These are phyloP conservation scores for Amylostereum chailletii DNA, from an alignment of 1,284 basidiomycete genomes.

Conservation along the genomic window DNA sequence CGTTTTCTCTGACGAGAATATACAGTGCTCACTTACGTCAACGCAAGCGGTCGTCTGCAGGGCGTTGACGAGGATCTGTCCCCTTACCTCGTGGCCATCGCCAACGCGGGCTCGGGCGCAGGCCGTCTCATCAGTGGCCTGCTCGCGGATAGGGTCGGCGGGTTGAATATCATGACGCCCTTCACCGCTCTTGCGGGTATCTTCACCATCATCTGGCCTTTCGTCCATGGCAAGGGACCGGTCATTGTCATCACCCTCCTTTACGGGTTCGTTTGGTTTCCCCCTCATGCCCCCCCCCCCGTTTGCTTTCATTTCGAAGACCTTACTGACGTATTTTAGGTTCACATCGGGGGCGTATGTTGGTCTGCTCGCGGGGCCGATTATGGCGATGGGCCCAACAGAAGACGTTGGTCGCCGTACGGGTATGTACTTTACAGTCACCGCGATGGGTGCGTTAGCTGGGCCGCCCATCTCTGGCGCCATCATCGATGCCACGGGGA, in stretches of 20 bases:
- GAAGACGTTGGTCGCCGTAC: constrained; percentile 51
- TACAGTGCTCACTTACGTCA: constrained; percentile 41
- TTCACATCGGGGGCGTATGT: constrained; percentile 48
- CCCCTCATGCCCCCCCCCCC: not conserved
- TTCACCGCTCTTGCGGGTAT: constrained; percentile 39
- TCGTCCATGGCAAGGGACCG: constrained; percentile 29
- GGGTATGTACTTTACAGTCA: constrained; percentile 48
- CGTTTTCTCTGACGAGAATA: not conserved
- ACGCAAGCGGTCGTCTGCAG: constrained; percentile 27
- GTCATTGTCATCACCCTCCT: constrained; percentile 39
- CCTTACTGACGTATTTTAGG: constrained; percentile 18
- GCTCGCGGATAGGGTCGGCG: constrained; percentile 32
- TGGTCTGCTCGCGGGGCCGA: constrained; percentile 43
- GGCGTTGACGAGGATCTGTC: constrained; percentile 28
- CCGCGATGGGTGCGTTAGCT: constrained; percentile 36
- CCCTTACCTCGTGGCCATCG: constrained; percentile 39
- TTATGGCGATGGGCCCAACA: constrained; percentile 49
- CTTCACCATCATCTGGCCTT: constrained; percentile 53
- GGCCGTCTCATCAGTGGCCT: constrained; percentile 33
- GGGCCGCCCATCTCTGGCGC: constrained; percentile 55
- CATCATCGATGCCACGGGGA: constrained; percentile 35
- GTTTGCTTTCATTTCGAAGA: not conserved
- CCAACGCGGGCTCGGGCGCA: constrained; percentile 32
- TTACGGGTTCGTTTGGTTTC: constrained; percentile 33
- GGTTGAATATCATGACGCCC: constrained; percentile 49